Evolutionary conservation across 1,284 basidiomycete genomes (phyloP).

Genomic region (Malassezia slooffiae): DNA sequence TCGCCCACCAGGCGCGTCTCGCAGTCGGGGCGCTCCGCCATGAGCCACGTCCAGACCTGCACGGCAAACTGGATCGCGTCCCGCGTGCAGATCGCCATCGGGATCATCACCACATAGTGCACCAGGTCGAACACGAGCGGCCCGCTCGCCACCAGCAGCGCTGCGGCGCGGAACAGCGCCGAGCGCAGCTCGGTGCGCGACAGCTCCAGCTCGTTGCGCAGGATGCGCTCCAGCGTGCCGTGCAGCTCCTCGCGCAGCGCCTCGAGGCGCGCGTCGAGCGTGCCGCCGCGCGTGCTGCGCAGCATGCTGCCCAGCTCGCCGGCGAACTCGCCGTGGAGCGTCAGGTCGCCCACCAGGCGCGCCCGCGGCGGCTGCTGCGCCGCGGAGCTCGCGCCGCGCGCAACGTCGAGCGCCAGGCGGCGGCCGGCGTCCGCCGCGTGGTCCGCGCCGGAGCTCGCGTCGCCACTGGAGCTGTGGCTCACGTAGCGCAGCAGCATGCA

Average conservation of each 20-base stretch:
- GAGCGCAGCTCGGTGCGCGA: constrained; percentile 65
- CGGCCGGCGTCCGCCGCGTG: constrained; percentile 32
- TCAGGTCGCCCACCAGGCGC: constrained; percentile 37
- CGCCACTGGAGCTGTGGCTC: constrained; percentile 22
- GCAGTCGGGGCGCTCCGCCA: constrained; percentile 68
- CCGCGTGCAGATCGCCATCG: constrained; percentile 80
- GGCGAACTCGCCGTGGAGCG: constrained; percentile 29
- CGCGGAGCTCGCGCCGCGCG: constrained; percentile 43
- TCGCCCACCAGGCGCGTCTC: constrained; percentile 71
- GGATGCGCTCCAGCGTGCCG: constrained; percentile 56
- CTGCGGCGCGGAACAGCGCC: constrained; percentile 75
- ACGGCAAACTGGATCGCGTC: constrained; percentile 73
- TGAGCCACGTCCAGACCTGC: constrained; percentile 94
- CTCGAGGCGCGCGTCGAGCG: constrained; percentile 50
- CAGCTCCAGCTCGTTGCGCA: constrained; percentile 11
- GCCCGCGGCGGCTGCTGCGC: constrained; percentile 16
- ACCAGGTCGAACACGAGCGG: constrained; percentile 70
- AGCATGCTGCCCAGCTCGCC: constrained; percentile 74
- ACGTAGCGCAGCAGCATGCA: constrained; percentile 66
- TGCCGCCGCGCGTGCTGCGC: constrained; percentile 21
- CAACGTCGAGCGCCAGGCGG: constrained; percentile 39
- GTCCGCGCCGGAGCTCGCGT: constrained; percentile 19
- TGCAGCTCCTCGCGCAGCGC: constrained; percentile 59
- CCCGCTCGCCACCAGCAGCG: constrained; percentile 28
- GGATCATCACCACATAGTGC: constrained; percentile 74